Conservation (phyloP, 2,329 filamentous ascomycete genomes). For the Arachnomyces sp. region DNA sequence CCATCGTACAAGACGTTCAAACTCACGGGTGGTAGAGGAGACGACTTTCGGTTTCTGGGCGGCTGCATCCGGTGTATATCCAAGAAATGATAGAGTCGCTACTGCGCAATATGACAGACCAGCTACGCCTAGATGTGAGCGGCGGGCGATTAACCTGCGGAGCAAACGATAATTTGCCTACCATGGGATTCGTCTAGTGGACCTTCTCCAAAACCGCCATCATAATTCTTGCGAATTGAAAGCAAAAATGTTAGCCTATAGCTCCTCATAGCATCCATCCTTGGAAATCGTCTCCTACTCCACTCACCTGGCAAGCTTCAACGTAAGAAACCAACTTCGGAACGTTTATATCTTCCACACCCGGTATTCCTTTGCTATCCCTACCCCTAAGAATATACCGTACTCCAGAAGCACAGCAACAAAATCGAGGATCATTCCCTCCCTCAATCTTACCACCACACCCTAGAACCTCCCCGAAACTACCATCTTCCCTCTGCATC, state of each 20-base stretch:
- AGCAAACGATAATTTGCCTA: slow-evolving; percentile 32
- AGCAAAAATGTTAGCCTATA: not conserved
- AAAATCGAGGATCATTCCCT: slow-evolving; percentile 77
- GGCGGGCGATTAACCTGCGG: slow-evolving; percentile 6
- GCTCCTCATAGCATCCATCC: too few species aligned
- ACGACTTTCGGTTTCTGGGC: slow-evolving; percentile 25
- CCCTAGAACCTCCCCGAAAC: slow-evolving; percentile 75
- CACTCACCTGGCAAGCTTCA: slow-evolving; percentile 49
- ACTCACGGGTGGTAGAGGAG: slow-evolving; percentile 20
- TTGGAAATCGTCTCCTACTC: too few species aligned
- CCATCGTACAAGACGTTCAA: slow-evolving; percentile 42
- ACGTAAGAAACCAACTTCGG: slow-evolving; percentile 63
- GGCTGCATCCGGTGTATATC: slow-evolving; percentile 45
- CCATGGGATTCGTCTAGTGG: slow-evolving; percentile 76
- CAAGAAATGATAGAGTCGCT: slow-evolving; percentile 66
- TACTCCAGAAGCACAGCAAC: slow-evolving; percentile 73
- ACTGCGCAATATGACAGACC: slow-evolving; percentile 89
- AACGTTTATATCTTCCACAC: slow-evolving; percentile 65
- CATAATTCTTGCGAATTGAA: slow-evolving; percentile 54
- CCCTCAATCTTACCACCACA: slow-evolving; percentile 58
- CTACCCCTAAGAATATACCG: slow-evolving; percentile 71
- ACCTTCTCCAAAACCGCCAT: slow-evolving; percentile 73
- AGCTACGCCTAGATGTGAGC: slow-evolving; percentile 42
- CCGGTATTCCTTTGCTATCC: slow-evolving; percentile 44
- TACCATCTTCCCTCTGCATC: slow-evolving; percentile 76